Conservation (phyloP, 2,329 filamentous ascomycete genomes). For the Beauveria rudraprayagi region DNA sequence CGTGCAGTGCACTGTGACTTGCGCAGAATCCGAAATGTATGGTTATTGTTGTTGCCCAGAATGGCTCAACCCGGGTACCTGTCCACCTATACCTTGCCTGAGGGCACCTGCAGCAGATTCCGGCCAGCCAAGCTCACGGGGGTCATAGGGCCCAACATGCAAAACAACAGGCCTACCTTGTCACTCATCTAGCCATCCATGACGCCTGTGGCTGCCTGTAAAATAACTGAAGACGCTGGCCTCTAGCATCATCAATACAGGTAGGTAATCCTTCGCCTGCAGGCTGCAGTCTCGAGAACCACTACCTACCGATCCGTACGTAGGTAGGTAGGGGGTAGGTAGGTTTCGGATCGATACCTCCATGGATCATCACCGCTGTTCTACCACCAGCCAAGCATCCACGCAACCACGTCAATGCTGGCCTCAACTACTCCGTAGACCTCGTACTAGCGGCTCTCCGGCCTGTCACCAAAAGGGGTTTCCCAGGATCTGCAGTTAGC, state of each 20-base stretch:
- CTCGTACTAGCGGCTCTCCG: not conserved
- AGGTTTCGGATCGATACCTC: not conserved
- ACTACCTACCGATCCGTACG: not conserved
- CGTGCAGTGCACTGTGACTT: not conserved
- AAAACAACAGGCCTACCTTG: not conserved
- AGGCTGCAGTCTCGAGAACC: not conserved
- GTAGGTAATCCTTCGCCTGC: too few relatives aligned
- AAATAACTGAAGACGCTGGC: not conserved
- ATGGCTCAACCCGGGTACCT: too few relatives aligned
- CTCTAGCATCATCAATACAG: not conserved
- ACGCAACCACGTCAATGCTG: not conserved
- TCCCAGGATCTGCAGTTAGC: not conserved
- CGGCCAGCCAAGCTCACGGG: not conserved
- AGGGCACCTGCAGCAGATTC: not conserved
- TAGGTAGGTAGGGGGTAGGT: not conserved
- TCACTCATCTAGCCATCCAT: not conserved
- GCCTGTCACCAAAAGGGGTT: constrained; percentile 7
- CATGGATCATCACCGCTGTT: not conserved
- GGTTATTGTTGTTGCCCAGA: too few relatives aligned
- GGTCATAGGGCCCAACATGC: not conserved
- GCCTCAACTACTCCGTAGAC: not conserved
- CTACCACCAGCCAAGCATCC: not conserved
- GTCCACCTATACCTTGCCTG: too few relatives aligned
- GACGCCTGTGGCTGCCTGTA: not conserved
- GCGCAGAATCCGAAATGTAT: too few relatives aligned